Base-by-base conservation (phyloP, 1,284 basidiomycete genomes). In the Heliocybe sulcata region DNA sequence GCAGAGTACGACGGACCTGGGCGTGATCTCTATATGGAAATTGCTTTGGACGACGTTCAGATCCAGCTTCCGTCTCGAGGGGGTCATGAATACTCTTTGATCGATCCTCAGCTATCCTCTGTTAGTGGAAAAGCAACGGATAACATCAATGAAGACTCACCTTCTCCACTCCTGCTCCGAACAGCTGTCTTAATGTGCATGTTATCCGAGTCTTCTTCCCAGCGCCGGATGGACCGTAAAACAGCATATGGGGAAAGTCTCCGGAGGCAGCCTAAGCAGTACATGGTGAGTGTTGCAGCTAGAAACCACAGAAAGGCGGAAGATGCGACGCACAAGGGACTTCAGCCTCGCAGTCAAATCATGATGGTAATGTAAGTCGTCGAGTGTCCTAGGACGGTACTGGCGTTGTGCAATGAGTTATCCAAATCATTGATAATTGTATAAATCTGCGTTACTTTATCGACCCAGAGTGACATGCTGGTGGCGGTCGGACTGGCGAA, bases 151-250 rank as follows among this genome's bases (percentile, higher is more conserved):
- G 42, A 8, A 42, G 14, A 60, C 73, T 38, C 57, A 92, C 94
- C 79, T 97, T 98, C 69, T 98, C 94, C 0, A 90, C 93, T 3
- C 94, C 93, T 45, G 86, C 79, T 1, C 96, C 97, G 71, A 94
- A 99, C 45, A 99, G 72, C 65, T 98, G 88, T 60, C 90, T 78
- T 53, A 99, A 69, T 4, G 92, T 94, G 61, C 89, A 92, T 62
- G 87, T 89, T 65, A 99, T 95, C 51, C 97, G 81, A 35, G 97
- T 99, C 81, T 99, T 99, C 77, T 99, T 99, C 19, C 96, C 96
- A 9, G 96, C 94, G 19, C 96, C 96, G 3, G 92, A 92, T 1
- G 96, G 97, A 0, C 96, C 97, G 66, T 98, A 99, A 74, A 99
- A 98, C 11, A 99, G 82, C 75, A 97, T 88, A 68, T 99, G 96